Evolutionary conservation across 1,139 yeast genomes (phyloP).

Genomic region (Arxiozyma bovina): DNA sequence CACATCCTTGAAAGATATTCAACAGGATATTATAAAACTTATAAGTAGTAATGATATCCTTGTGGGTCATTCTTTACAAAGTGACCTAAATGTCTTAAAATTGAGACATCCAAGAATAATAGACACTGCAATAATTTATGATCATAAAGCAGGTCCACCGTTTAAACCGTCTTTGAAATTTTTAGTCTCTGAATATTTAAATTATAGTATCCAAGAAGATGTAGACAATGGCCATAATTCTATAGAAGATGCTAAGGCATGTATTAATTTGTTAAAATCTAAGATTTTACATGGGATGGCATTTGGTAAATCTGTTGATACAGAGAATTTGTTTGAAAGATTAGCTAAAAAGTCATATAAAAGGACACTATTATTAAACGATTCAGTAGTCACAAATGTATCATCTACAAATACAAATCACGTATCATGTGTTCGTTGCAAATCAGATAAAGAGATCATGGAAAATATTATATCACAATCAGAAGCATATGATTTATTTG

Average conservation of each 20-base stretch:
- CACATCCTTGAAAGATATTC: constrained; percentile 61
- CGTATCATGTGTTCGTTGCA: constrained; percentile 36
- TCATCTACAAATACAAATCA: constrained; percentile 4
- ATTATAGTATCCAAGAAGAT: constrained; percentile 53
- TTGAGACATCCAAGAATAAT: constrained; percentile 57
- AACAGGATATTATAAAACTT: constrained; percentile 39
- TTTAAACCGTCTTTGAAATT: constrained; percentile 68
- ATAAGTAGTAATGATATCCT: constrained; percentile 48
- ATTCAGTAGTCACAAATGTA: constrained; percentile 18
- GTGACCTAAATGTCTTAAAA: constrained; percentile 53
- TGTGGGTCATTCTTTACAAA: constrained; percentile 67
- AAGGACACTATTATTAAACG: constrained; percentile 36
- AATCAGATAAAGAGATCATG: constrained; percentile 52
- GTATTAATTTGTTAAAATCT: constrained; percentile 64
- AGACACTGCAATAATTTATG: constrained; percentile 57
- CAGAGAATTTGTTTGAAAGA: constrained; percentile 35
- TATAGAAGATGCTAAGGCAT: constrained; percentile 73
- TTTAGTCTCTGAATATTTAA: constrained; percentile 49
- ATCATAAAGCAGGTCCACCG: constrained; percentile 74
- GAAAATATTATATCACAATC: constrained; percentile 35
- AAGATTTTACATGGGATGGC: constrained; percentile 58
- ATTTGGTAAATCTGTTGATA: constrained; percentile 50
- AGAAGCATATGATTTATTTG: constrained; percentile 39
- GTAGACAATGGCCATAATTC: constrained; percentile 70
- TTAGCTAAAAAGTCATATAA: constrained; percentile 29